Base-by-base conservation (phyloP, 768 basidiomycete species). In the Kwoniella shandongensis region DNA sequence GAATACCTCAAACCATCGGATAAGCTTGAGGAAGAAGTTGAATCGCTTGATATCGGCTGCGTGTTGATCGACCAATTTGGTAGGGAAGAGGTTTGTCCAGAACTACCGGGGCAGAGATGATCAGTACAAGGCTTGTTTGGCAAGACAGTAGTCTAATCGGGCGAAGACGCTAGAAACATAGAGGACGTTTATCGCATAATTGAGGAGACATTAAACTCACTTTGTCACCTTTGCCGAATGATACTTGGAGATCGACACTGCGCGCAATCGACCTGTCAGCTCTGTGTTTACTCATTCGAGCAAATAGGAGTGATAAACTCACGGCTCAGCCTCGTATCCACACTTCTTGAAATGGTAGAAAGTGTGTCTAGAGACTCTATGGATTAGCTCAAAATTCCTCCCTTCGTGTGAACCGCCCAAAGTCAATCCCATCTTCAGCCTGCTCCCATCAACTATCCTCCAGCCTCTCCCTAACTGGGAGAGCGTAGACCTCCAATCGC, bases 11-110 rank as follows among this genome's bases (percentile, higher is more conserved):
- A 69, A 57, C 65, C 69, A 74, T 30, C 78, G 59, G 62, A 80
- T 76, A 59, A 78, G 54, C 52, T 71, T 72, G 50, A 80, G 61
- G 15, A 67, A 72, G 56, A 67, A 62, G 51, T 77, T 69, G 72
- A 79, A 79, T 12, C 76, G 67, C 64, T 71, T 71, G 67, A 79
- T 79, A 51, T 80, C 79, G 13, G 53, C 64, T 12, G 57, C 52
- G 57, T 79, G 79, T 57, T 74, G 71, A 18, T 68, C 72, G 39
- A 78, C 65, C 6, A 80, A 68, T n/a, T 76, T 40, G 29, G 79
- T 79, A n/a, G 79, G 79, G 70, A 79, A 79, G 48, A 77, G 63
- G 60, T 79, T 79, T 36, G 79, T 77, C 79, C 79, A 80, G 70
- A 80, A 80, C 64, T 77, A 54, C n/a, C n/a, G n/a, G n/a, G n/a